Base-by-base conservation (phyloP, 768 basidiomycete genomes). In the Lentinus brumalis region DNA sequence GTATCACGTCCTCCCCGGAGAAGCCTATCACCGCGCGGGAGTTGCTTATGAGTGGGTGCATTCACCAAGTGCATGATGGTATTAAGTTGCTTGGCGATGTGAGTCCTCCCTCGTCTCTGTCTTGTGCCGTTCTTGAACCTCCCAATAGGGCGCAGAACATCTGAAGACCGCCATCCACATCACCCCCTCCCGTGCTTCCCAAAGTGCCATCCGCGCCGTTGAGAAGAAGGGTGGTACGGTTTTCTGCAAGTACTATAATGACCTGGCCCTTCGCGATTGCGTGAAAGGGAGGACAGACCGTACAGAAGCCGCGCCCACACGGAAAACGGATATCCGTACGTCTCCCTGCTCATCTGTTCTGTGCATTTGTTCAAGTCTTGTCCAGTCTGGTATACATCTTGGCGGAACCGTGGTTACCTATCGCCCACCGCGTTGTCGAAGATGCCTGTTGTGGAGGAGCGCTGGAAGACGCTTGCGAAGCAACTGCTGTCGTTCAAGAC, bases 11-110 rank as follows among this genome's bases (percentile, higher is more conserved):
- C 1, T 86, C 90, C 0, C 87, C 86, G 12, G 86, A 88, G 53
- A 81, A 85, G 45, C 91, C 94, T 5, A 98, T 99, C 55, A 97
- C 94, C 21, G 93, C 93, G 44, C 85, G 82, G 38, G 90, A 94
- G 63, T 76, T 98, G 30, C 77, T 96, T n/a, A 74, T 87, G 58
- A 94, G 92, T 63, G 91, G 94, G 0, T 93, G 93, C 66, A 78
- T 98, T 14, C 96, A 98, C 73, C 82, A 93, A 56, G 88, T 87
- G 2, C 87, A 92, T 66, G 91, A 94, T 64, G 97, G 97, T 3
- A 84, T 98, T 52, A 99, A 98, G 77, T 78, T 99, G 29, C 78
- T 98, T 35, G 94, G 89, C 56, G 86, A 89, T 68, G 93, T 94
- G 64, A 54, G 61, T 50, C 5, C 56, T 86, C 26, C 50, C 15